A percentile compares a stretch with the other conserved stretches of the same genome.
These are phyloP conservation scores for Aphanomyces astaci DNA, from an alignment of 352 stramenopile genomes.

Conservation along the genomic window DNA sequence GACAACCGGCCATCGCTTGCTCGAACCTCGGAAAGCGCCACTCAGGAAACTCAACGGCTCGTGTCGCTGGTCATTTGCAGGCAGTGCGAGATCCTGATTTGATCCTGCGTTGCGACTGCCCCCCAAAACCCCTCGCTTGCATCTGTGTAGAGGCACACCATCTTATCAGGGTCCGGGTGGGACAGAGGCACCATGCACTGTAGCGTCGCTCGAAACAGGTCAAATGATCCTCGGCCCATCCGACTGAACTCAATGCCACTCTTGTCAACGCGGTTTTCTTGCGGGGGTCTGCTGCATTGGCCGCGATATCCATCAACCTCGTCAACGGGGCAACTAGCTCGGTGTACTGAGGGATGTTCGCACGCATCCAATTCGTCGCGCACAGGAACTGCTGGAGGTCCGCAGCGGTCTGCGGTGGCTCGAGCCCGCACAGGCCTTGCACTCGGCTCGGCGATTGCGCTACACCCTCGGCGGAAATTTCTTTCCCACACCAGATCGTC, in stretches of 20 bases:
- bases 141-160: too few relatives aligned
- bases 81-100: too few relatives aligned
- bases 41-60: conserved; percentile 26
- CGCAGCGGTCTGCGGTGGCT: conserved; percentile 17
- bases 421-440: conserved; percentile 27
- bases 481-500: conserved; percentile 27
- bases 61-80: conserved; percentile 23
- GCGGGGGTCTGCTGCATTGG: too few relatives aligned
- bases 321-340: too few relatives aligned
- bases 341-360: too few relatives aligned
- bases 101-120: too few relatives aligned
- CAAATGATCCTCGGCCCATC: conserved; percentile 17
- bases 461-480: conserved; percentile 25
- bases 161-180: conserved; percentile 15
- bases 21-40: conserved; percentile 20
- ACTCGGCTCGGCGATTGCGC: conserved; percentile 25
- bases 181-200: conserved; percentile 26
- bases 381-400: too few relatives aligned
- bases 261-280: conserved; percentile 25
- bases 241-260: conserved; percentile 10
- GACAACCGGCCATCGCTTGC: conserved; percentile 23
- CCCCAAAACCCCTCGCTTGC: too few relatives aligned
- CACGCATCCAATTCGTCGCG: too few relatives aligned
- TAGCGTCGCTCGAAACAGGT: conserved; percentile 19
- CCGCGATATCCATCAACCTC: too few relatives aligned